A percentile compares a stretch with the other conserved stretches of the same genome.
Evolutionary conservation across 306 rosid genomes (phyloP).

Genomic region (Glycine latifolia): DNA sequence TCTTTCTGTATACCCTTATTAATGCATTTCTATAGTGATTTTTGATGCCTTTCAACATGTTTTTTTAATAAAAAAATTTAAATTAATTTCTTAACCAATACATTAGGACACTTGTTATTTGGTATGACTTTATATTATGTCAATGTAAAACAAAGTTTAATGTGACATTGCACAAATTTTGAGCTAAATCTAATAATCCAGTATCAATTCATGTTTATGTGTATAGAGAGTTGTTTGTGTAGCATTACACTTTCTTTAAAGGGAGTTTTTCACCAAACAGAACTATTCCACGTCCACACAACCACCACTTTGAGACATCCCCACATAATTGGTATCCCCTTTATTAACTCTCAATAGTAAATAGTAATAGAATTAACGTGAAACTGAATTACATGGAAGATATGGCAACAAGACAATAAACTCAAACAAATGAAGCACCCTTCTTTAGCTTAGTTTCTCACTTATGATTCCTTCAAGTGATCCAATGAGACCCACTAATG

Average conservation of each 20-base stretch:
- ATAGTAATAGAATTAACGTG: background rate
- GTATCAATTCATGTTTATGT: background rate
- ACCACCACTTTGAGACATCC: background rate
- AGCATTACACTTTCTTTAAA: constrained; percentile 14
- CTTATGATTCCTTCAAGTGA: constrained; percentile 77
- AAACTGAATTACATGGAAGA: constrained; percentile 33
- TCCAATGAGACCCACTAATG: constrained; percentile 66
- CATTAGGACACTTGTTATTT: background rate
- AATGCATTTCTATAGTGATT: too few species aligned
- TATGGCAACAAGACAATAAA: background rate
- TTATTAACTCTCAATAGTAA: too few species aligned
- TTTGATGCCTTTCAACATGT: too few species aligned
- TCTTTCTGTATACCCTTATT: background rate
- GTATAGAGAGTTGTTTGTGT: background rate
- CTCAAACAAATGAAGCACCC: constrained; percentile 21
- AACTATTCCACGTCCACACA: background rate
- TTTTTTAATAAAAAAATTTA: too few species aligned
- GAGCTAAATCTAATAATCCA: background rate
- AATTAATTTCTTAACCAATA: too few species aligned
- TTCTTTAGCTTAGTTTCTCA: constrained; percentile 55
- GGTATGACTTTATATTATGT: background rate
- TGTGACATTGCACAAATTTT: background rate
- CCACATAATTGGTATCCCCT: background rate
- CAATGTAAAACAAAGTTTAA: background rate
- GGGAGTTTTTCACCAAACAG: background rate